Conservation (phyloP, 2,329 filamentous ascomycete genomes). For the Gliomastix tumulicola region DNA sequence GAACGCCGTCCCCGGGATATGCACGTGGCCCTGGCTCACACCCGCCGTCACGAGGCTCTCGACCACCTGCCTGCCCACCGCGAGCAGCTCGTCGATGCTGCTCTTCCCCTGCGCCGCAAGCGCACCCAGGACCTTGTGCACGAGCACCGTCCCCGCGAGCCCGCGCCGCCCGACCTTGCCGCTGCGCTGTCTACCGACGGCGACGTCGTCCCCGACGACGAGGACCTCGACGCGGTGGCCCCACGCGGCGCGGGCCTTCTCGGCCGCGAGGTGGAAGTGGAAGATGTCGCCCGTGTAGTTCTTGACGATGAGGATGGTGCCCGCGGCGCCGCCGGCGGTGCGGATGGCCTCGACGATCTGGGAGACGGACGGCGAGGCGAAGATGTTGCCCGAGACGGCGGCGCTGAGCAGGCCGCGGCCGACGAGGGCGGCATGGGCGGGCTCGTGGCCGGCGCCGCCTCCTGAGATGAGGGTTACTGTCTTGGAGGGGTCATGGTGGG, state of each 20-base stretch:
- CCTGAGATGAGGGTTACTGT: slow-evolving; percentile 1
- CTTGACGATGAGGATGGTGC: slow-evolving; percentile 1
- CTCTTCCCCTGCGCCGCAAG: not conserved
- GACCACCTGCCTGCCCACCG: not conserved
- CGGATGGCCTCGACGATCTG: slow-evolving; percentile 33
- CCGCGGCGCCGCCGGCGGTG: not conserved
- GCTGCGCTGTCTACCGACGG: slow-evolving; percentile 50
- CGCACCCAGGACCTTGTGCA: not conserved
- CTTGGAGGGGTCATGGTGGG: not conserved
- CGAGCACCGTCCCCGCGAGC: slow-evolving; percentile 32
- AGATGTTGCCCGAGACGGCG: slow-evolving; percentile 60
- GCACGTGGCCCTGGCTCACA: not conserved
- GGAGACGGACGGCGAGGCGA: slow-evolving; percentile 56
- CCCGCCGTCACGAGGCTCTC: not conserved
- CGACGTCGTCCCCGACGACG: not conserved
- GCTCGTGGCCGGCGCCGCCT: slow-evolving; percentile 55
- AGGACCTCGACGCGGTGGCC: not conserved
- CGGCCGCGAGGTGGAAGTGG: not conserved
- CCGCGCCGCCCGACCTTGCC: slow-evolving; percentile 38
- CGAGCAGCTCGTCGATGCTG: no score
- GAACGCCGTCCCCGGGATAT: not conserved
- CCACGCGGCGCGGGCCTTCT: not conserved
- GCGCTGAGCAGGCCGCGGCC: slow-evolving; percentile 56
- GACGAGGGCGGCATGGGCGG: slow-evolving; percentile 56
- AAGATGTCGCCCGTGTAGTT: not conserved